Percentiles rank a stretch among this genome's conserved stretches.
phyloP scores from a whole-genome alignment of 305 asterid genomes.

The Plantago coronopus region DNA sequence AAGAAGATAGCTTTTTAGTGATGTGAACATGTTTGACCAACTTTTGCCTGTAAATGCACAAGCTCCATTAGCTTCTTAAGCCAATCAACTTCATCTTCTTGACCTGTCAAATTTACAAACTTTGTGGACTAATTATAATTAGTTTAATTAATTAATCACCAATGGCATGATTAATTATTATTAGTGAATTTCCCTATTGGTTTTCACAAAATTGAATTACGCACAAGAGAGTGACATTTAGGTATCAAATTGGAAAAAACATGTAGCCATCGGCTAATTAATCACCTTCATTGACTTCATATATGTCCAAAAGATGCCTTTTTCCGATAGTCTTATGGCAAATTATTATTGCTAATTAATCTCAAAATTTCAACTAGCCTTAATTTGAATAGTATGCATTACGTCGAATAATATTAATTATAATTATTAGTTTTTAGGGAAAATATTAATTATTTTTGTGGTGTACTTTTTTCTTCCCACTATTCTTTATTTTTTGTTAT shows the following conservation, averaged over 20 bases:
- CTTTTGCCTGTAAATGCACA: slow-evolving; percentile 15
- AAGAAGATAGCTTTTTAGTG: slow-evolving; percentile 24
- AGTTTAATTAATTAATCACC: slow-evolving; percentile 6
- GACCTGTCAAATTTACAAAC: slow-evolving; percentile 13
- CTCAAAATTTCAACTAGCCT: not conserved
- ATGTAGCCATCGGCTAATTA: slow-evolving; percentile 22
- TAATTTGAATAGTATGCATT: slow-evolving; percentile 10
- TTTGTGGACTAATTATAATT: slow-evolving; percentile 1
- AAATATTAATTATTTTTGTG: not conserved
- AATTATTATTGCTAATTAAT: not conserved
- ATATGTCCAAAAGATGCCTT: slow-evolving; percentile 31
- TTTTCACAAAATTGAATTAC: slow-evolving; percentile 18
- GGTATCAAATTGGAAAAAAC: slow-evolving; percentile 19
- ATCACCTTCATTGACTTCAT: slow-evolving; percentile 28
- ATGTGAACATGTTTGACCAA: slow-evolving; percentile 30
- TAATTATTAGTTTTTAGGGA: no score
- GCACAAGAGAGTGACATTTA: slow-evolving; percentile 1
- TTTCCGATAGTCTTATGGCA: slow-evolving; percentile 13
- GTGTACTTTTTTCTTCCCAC: no score
- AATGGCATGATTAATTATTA: slow-evolving; percentile 4
- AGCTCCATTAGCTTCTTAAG: not conserved
- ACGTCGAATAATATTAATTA: not conserved
- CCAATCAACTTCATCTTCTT: not conserved
- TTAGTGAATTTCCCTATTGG: slow-evolving; percentile 20
- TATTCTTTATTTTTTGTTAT: no score